Evolutionary conservation across 2,329 filamentous ascomycete genomes (phyloP), one percentile per base, ranked within the genome.

Genomic region (Colletotrichum sp.): DNA sequence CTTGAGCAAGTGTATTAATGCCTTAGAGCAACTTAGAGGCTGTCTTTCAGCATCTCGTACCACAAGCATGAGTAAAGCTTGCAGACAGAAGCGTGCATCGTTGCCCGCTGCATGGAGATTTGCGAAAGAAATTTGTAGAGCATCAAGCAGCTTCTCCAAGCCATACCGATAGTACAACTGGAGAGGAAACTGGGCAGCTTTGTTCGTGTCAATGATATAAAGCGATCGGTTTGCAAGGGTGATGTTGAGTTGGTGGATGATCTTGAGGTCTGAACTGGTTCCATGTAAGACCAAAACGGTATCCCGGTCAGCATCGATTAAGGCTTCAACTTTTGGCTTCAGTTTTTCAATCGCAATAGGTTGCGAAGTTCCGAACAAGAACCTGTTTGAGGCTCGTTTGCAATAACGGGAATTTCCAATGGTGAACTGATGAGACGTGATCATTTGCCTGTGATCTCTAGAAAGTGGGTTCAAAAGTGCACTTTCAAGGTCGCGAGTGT

Each of bases 81-180:
- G 61, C 7, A 82, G 74, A 10, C 77, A 72, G 34, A 81, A 83
- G 67, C 80, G 77, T 10, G 80, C 80, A 63, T 83, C 81, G 52
- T 83, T 83, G 2, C 80, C 82, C 18, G 80, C 79, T 4, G 74
- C 52, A 21, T 82, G 80, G 18, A 82, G 72, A 8, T 67, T 24
- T 21, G 67, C 71, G 68, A 76, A 79, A 6, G 78, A 77, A 61
- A 80, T 71, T 9, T 74, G 55, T 10, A 80, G 61, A 28, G 74
- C 52, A 7, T 78, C 67, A 4, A 82, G 79, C 2, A 82, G 67
- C 30, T 77, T 77, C 65, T 77, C 72, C 15, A 81, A 68, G 34
- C 74, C 77, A 21, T 78, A 78, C n/a, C 79, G 67, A 52, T 80
- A 80, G 12, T 68, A 78, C 36, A 82, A 71, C 63, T 79, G 68